These are phyloP conservation scores for Paecilomyces formosus DNA, from an alignment of 2,329 filamentous ascomycete species.

Conservation along the genomic window DNA sequence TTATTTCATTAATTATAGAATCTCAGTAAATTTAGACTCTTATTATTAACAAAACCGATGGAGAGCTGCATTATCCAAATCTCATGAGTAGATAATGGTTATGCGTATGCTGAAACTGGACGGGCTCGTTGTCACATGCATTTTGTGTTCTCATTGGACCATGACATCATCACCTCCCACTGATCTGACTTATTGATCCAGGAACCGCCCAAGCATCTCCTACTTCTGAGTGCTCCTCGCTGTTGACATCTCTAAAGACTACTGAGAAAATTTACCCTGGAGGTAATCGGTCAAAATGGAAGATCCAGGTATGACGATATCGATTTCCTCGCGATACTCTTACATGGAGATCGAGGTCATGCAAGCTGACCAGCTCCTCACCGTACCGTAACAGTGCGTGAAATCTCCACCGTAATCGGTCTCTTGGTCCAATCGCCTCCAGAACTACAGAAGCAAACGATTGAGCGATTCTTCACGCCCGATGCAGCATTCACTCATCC, in stretches of 20 bases:
- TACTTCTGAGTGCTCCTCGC: not conserved
- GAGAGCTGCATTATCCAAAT: too few species aligned
- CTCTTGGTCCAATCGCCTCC: constrained; percentile 61
- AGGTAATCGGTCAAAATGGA: constrained; percentile 4
- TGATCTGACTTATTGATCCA: not conserved
- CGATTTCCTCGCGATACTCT: constrained; percentile 26
- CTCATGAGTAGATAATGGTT: too few species aligned
- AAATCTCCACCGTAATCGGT: constrained; percentile 61
- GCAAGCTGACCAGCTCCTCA: not conserved
- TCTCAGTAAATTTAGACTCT: too few species aligned
- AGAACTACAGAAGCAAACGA: constrained; percentile 54
- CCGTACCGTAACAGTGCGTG: constrained; percentile 34
- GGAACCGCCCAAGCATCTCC: not conserved
- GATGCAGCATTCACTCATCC: constrained; percentile 71
- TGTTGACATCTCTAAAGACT: not conserved
- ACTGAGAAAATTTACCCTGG: not conserved
- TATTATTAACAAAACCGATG: too few species aligned
- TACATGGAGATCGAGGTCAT: not conserved
- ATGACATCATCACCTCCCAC: not conserved
- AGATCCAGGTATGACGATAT: constrained; percentile 12
- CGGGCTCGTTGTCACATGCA: not conserved
- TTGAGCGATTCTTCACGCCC: constrained; percentile 66
- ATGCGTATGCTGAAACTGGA: not conserved
- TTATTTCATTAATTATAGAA: too few species aligned
- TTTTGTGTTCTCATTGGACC: not conserved